These are phyloP conservation scores for Penicillium sp. DNA, from an alignment of 2,329 filamentous ascomycete genomes.

Conservation along the genomic window DNA sequence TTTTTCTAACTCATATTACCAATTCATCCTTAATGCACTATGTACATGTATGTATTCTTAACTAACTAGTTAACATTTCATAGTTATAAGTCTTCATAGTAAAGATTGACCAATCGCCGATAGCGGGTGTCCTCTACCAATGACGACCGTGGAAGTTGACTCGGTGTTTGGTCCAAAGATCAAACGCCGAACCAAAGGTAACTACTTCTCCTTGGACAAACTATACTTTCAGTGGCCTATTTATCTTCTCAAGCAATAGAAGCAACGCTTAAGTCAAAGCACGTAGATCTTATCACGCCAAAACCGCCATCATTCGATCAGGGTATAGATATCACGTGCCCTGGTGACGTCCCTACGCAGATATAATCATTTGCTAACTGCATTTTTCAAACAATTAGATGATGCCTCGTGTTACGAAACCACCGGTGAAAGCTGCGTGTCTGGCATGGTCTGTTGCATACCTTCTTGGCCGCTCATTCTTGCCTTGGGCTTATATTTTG, in stretches of 20 bases:
- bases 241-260: neutral
- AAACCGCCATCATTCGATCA: neutral
- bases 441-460: neutral
- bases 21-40: neutral
- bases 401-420: neutral
- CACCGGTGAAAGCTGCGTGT: conserved; percentile 4
- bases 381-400: neutral
- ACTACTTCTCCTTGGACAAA: neutral
- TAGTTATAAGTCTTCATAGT: too few relatives aligned
- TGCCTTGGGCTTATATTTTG: neutral
- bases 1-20: neutral
- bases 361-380: neutral
- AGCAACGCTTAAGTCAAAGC: neutral
- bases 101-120: conserved; percentile 1
- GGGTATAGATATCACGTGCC: conserved; percentile 6
- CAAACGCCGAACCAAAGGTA: neutral
- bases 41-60: neutral
- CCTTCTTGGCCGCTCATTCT: neutral
- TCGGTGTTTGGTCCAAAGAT: conserved; percentile 2
- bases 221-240: neutral
- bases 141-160: neutral
- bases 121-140: neutral
- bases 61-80: too few relatives aligned
- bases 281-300: neutral
- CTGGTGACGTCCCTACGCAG: neutral